Conservation (phyloP, 2,329 filamentous ascomycete genomes). For the Ophiostoma sp. region DNA sequence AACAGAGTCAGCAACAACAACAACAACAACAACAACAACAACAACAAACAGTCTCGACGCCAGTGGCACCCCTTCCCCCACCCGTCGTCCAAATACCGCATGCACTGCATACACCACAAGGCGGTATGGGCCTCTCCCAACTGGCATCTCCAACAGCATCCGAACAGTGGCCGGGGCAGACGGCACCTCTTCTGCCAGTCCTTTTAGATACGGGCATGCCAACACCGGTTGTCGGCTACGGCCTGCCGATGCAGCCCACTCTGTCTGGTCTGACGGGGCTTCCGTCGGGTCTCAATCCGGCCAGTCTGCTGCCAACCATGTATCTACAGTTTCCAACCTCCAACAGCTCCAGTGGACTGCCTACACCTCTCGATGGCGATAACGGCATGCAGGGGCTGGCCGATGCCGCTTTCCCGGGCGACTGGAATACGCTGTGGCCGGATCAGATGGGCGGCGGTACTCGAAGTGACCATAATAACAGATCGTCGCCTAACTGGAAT, state of each 20-base stretch:
- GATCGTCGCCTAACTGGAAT: not conserved
- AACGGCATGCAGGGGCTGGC: not conserved
- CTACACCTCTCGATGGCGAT: not conserved
- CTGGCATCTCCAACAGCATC: not conserved
- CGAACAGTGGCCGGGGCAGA: not conserved
- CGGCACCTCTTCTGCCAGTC: not conserved
- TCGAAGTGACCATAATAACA: not conserved
- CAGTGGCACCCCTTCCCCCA: not conserved
- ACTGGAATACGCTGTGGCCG: not conserved
- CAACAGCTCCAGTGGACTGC: not conserved
- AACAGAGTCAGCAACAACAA: not conserved
- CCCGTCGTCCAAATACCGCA: not conserved
- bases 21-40: not conserved
- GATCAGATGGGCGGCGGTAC: not conserved
- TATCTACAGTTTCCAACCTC: not conserved
- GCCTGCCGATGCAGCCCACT: not conserved
- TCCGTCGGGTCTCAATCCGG: not conserved
- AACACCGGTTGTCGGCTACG: not conserved
- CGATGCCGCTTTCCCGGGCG: not conserved
- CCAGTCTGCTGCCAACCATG: not conserved
- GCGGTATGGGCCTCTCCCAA: not conserved
- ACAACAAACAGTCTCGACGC: not conserved
- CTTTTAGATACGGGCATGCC: not conserved
- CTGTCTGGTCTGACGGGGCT: not conserved
- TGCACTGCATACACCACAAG: not conserved